A percentile compares a stretch with the other conserved stretches of the same genome.
Conservation (phyloP, 1,284 basidiomycete genomes). For the Fomitopsis palustris region DNA sequence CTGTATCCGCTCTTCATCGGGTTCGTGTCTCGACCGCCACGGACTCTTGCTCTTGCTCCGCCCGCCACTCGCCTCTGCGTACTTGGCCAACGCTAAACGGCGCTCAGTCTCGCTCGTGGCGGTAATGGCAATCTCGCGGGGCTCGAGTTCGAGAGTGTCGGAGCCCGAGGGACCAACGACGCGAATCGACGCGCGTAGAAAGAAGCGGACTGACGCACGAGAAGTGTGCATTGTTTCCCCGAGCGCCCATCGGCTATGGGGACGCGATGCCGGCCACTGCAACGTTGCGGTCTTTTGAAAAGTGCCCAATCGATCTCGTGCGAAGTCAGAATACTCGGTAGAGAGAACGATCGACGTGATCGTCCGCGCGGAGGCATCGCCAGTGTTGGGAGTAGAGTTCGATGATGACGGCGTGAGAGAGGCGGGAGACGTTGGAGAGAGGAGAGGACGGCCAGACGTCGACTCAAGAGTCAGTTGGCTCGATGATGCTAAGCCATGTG, state of each 20-base stretch:
- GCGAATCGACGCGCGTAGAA: conserved; percentile 61
- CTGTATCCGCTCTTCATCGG: conserved; percentile 6
- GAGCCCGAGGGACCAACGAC: conserved; percentile 52
- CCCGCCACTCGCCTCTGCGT: conserved; percentile 37
- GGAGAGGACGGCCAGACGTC: conserved; percentile 4
- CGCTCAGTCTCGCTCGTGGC: conserved; percentile 69
- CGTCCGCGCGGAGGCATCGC: conserved; percentile 39
- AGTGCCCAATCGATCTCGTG: conserved; percentile 48
- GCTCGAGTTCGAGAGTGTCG: conserved; percentile 64
- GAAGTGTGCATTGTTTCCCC: conserved; percentile 71
- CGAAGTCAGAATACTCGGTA: conserved; percentile 51
- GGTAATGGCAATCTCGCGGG: conserved; percentile 61
- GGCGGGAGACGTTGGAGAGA: conserved; percentile 26
- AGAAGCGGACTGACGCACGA: conserved; percentile 65
- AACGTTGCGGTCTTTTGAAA: conserved; percentile 64
- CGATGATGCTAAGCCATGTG: conserved; percentile 10
- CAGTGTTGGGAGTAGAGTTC: conserved; percentile 11
- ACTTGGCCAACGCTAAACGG: conserved; percentile 59
- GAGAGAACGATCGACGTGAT: conserved; percentile 51
- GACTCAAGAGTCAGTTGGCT: conserved; percentile 3
- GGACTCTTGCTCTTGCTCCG: conserved; percentile 64
- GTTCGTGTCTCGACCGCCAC: conserved; percentile 27
- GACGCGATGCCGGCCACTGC: conserved; percentile 69
- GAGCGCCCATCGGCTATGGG: conserved; percentile 68
- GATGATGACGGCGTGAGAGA: conserved; percentile 17